These are phyloP conservation scores for Chlamydomonas reinhardtii DNA, from an alignment of 163 green algal genomes.

Conservation along the genomic window DNA sequence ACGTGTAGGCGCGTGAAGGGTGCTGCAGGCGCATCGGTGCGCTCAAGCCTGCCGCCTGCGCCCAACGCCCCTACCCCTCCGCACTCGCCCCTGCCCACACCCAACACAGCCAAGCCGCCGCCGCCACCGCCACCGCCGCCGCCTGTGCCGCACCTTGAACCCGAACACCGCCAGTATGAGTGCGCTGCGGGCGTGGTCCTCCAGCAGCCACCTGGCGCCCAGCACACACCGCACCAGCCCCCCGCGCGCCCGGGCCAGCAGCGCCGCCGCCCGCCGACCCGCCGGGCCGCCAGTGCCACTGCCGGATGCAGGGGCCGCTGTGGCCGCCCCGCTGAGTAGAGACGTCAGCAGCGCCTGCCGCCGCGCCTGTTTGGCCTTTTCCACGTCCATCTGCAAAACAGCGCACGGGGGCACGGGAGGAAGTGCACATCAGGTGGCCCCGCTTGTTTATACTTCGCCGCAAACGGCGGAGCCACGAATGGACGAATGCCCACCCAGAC, in stretches of 20 bases:
- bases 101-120: neutral
- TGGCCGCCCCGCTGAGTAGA: neutral
- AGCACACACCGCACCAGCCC: constrained; percentile 49
- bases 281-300: neutral
- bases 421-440: no score
- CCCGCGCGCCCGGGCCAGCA: neutral
- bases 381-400: constrained; percentile 7
- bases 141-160: constrained; percentile 91
- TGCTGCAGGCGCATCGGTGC: no score
- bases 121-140: neutral
- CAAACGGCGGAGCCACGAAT: no score
- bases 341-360: constrained; percentile 22
- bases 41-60: no score
- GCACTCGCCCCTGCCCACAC: neutral
- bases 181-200: constrained; percentile 80
- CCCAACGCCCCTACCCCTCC: no score
- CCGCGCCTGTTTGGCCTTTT: constrained; percentile 20
- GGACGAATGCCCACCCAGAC: no score
- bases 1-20: no score
- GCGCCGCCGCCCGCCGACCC: neutral
- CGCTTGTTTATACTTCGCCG: no score
- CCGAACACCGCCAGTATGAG: constrained; percentile 91
- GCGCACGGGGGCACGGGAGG: no score
- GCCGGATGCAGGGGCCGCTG: neutral
- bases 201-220: constrained; percentile 55